Base-by-base conservation (phyloP, 169 alveolate genomes). In the Plasmodium reichenowi region DNA sequence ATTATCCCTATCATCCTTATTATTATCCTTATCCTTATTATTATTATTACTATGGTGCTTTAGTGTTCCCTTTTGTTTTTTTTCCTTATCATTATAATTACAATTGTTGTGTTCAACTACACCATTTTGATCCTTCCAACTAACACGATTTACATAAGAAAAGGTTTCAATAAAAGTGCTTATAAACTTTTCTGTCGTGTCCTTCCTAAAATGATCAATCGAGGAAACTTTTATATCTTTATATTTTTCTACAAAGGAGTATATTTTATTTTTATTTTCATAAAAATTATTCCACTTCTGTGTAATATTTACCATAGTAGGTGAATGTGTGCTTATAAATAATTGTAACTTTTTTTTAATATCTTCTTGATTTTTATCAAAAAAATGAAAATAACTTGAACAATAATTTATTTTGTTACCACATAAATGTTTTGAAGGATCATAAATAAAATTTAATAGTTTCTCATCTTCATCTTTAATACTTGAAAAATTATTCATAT, bases 301-400 rank as follows among this genome's bases (percentile, higher is more conserved):
- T 58, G 85, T 68, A 7, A 70, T 54, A 68, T 83, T 83, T 43
- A 83, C 58, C 80, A 83, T 70, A 48, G 91, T 70, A n/a, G 91
- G 85, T 12, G 91, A 83, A 24, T 83, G 91, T 6, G 91, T 83
- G 45, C 62, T 70, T 38, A 83, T 70, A 68, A 83, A 83, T 54
- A 83, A 62, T 48, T 83, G 72, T 47, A 83, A 50, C 45, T 83
- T 83, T 26, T 54, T 68, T 83, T 83, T 83, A 7, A 67, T 58
- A 54, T 83, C 74, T 83, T 80, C 13, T n/a, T 67, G 72, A 13
- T 67, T 67, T 43, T 54, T 68, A 38, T 83, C 71, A 38, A 83
- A 83, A 56, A 83, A 68, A 71, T 83, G 47, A 22, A 68, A 83
- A 83, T 68, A 68, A 83, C 62, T 83, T 4, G 60, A 45, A 17